phyloP scores from a whole-genome alignment of 768 basidiomycete genomes.

The Suillus lakei region DNA sequence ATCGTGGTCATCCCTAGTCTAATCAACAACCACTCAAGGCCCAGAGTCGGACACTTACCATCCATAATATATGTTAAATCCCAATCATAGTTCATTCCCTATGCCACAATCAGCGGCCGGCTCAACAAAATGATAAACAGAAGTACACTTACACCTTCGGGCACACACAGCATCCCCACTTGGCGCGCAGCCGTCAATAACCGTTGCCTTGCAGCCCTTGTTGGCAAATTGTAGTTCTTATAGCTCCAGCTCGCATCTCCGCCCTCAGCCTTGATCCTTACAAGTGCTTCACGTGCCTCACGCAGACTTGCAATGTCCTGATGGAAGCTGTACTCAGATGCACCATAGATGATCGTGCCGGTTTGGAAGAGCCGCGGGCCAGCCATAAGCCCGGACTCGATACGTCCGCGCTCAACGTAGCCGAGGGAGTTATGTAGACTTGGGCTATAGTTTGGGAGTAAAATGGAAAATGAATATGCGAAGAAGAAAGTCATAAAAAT shows the following conservation, averaged over 20 bases:
- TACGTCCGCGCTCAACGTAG: constrained; percentile 66
- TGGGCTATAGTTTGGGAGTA: constrained; percentile 46
- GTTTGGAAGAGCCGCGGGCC: constrained; percentile 78
- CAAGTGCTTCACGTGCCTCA: constrained; percentile 68
- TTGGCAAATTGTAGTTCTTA: constrained; percentile 78
- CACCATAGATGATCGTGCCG: constrained; percentile 58
- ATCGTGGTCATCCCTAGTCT: constrained; percentile 73
- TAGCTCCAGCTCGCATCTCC: constrained; percentile 74
- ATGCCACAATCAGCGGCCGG: constrained; percentile 1
- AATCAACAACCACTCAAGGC: constrained; percentile 1
- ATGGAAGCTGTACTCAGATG: constrained; percentile 57
- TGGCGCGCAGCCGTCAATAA: constrained; percentile 64
- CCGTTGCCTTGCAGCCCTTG: constrained; percentile 70
- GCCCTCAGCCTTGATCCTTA: constrained; percentile 73
- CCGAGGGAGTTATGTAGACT: constrained; percentile 65
- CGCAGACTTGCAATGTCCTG: constrained; percentile 65
- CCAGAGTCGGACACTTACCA: constrained; percentile 44
- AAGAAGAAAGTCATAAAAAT: background rate
- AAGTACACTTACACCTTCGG: constrained; percentile 57
- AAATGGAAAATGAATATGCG: background rate
- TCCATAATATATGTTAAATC: constrained; percentile 81
- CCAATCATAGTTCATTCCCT: constrained; percentile 83
- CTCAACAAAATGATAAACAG: background rate
- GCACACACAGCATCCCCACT: constrained; percentile 71
- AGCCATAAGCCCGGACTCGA: constrained; percentile 70